A percentile compares a stretch with the other conserved stretches of the same genome.
Evolutionary conservation across 352 stramenopile species (phyloP).

Genomic region (Peronospora farinosa): DNA sequence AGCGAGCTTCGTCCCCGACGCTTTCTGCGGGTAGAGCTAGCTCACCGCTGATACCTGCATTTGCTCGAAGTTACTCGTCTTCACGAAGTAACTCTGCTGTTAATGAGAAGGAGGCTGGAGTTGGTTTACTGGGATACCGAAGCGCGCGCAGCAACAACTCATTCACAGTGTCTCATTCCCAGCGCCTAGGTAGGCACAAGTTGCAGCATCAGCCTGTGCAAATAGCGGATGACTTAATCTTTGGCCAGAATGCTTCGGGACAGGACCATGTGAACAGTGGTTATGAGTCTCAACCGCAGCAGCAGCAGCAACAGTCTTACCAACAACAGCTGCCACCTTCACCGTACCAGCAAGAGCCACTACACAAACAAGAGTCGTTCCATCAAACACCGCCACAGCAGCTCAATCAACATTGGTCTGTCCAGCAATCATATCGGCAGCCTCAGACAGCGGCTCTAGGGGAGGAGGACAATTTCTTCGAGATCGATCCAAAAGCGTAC

Average conservation of each 20-base stretch:
- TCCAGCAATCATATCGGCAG: slow-evolving; percentile 1
- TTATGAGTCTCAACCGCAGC: slow-evolving; percentile 17
- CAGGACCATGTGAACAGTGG: slow-evolving; percentile 22
- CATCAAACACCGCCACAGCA: slow-evolving; percentile 17
- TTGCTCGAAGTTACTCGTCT: slow-evolving; percentile 13
- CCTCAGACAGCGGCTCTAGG: slow-evolving; percentile 16
- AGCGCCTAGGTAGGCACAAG: slow-evolving; percentile 23
- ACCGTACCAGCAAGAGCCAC: slow-evolving; percentile 10
- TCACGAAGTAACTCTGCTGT: slow-evolving; percentile 19
- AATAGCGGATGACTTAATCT: slow-evolving; percentile 26
- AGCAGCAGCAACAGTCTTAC: slow-evolving; percentile 4
- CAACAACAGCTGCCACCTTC: slow-evolving; percentile 7
- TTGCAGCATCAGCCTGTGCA: slow-evolving; percentile 15
- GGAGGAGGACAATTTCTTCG: slow-evolving; percentile 51
- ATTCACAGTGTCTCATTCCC: slow-evolving; percentile 16
- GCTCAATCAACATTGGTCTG: slow-evolving; percentile 15
- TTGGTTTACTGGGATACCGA: slow-evolving; percentile 26
- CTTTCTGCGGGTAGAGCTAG: slow-evolving; percentile 5
- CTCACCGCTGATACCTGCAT: slow-evolving; percentile 7
- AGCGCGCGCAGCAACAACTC: slow-evolving; percentile 26
- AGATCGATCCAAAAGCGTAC: slow-evolving; percentile 60
- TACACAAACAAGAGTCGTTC: slow-evolving; percentile 13
- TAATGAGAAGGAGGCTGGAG: slow-evolving; percentile 16
- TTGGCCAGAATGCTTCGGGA: slow-evolving; percentile 8
- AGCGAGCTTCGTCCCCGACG: slow-evolving; percentile 14